Conservation (phyloP, 1,284 basidiomycete species). For the Cutaneotrichosporon dermatis region DNA sequence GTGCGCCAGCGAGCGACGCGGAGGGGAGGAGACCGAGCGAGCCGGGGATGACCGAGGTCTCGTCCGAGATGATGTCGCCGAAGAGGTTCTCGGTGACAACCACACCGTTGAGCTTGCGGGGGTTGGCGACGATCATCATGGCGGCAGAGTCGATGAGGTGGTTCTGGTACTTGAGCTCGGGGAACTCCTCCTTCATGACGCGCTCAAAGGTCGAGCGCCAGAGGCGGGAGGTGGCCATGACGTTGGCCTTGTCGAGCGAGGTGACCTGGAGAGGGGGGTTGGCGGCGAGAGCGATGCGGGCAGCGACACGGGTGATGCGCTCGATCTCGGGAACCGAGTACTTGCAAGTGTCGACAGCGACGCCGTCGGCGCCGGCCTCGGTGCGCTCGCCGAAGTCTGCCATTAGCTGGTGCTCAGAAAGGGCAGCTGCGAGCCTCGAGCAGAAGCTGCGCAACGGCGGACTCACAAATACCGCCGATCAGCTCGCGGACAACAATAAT, state of each 20-base stretch:
- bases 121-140: constrained; percentile 91
- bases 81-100: constrained; percentile 93
- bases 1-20: constrained; percentile 79
- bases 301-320: constrained; percentile 92
- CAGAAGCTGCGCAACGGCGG: not conserved
- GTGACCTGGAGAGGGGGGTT: constrained; percentile 85
- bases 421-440: too few species aligned
- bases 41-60: constrained; percentile 95
- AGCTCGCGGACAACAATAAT: constrained; percentile 95
- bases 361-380: constrained; percentile 65
- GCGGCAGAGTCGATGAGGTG: constrained; percentile 92
- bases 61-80: constrained; percentile 93
- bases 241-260: constrained; percentile 98
- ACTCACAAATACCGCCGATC: constrained; percentile 66
- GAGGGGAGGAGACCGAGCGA: constrained; percentile 94
- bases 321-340: constrained; percentile 90
- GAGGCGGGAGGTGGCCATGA: constrained; percentile 87
- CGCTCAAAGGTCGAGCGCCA: constrained; percentile 91
- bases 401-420: not conserved
- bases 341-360: constrained; percentile 84
- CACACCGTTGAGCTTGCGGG: constrained; percentile 91
- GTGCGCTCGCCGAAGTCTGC: constrained; percentile 90
- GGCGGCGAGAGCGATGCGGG: constrained; percentile 77
- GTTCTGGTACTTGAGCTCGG: constrained; percentile 79
- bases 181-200: constrained; percentile 75